A percentile compares a stretch with the other conserved stretches of the same genome.
These are phyloP conservation scores for Colletotrichum zoysiae DNA, from an alignment of 2,329 filamentous ascomycete species.

Conservation along the genomic window DNA sequence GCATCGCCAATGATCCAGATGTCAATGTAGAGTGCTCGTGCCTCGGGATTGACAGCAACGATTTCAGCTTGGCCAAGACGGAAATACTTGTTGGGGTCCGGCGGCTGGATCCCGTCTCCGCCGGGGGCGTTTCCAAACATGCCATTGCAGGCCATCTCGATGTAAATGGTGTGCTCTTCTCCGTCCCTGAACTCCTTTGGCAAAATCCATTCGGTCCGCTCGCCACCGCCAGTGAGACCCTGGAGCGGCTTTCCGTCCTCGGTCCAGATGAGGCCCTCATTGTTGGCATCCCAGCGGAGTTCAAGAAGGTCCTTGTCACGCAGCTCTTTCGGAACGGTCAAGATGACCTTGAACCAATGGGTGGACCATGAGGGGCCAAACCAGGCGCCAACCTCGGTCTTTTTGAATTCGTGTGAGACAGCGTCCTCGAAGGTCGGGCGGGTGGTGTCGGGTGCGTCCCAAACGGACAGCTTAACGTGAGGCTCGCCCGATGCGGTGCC, in stretches of 20 bases:
- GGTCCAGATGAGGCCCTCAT: constrained; percentile 94
- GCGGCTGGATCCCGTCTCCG: constrained; percentile 89
- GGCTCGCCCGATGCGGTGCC: constrained; percentile 74
- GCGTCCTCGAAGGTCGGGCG: constrained; percentile 91
- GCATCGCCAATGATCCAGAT: constrained; percentile 97
- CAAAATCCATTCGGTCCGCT: constrained; percentile 91
- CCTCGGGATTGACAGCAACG: constrained; percentile 88
- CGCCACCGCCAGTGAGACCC: constrained; percentile 89
- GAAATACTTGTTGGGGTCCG: constrained; percentile 86
- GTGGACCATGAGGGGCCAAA: constrained; percentile 98
- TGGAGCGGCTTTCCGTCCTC: constrained; percentile 91
- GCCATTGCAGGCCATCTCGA: constrained; percentile 98
- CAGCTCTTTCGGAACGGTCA: constrained; percentile 82
- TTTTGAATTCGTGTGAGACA: constrained; percentile 77
- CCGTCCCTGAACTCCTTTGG: constrained; percentile 86
- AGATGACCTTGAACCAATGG: constrained; percentile 91
- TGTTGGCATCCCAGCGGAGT: constrained; percentile 95
- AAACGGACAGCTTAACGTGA: constrained; percentile 86
- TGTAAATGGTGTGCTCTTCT: constrained; percentile 88
- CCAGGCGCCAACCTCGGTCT: constrained; percentile 78
- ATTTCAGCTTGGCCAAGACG: constrained; percentile 83
- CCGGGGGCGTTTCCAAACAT: constrained; percentile 96
- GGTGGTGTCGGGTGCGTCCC: constrained; percentile 82
- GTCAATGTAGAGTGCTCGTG: constrained; percentile 86
- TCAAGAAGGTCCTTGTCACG: constrained; percentile 85